Percentiles rank a stretch among this genome's conserved stretches.
Conservation (phyloP, 2,329 filamentous ascomycete genomes). For the Ophiostoma ips region DNA sequence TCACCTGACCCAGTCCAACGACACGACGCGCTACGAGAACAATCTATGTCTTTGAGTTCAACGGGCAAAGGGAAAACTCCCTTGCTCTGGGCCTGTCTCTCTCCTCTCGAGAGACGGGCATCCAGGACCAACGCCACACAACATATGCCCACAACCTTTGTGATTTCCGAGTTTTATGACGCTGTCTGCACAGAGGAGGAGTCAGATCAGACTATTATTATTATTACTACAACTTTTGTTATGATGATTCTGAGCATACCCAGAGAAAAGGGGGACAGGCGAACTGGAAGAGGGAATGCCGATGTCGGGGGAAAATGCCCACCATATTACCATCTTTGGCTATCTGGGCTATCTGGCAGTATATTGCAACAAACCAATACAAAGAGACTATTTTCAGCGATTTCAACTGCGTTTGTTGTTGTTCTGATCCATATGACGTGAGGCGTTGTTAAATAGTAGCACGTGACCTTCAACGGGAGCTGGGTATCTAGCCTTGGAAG, state of each 20-base stretch:
- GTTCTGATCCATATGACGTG: no score
- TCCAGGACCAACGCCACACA: not conserved
- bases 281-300: not conserved
- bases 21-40: not conserved
- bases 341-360: no score
- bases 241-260: constrained; percentile 2
- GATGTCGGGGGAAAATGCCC: not conserved
- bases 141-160: not conserved
- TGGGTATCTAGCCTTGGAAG: no score
- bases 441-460: no score
- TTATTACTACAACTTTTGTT: constrained; percentile 4
- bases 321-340: no score
- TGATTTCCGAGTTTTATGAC: constrained; percentile 7
- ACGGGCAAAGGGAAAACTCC: no score
- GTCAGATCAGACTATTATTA: constrained; percentile 3
- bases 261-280: not conserved
- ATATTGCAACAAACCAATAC: no score
- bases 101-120: not conserved
- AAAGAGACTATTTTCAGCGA: no score
- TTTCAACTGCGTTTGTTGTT: no score
- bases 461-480: no score
- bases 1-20: no score
- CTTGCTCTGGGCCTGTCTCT: no score
- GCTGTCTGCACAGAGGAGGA: constrained; percentile 3
- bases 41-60: not conserved